Evolutionary conservation across 768 basidiomycete species (phyloP).

Genomic region (Clitopilus hobsonii): DNA sequence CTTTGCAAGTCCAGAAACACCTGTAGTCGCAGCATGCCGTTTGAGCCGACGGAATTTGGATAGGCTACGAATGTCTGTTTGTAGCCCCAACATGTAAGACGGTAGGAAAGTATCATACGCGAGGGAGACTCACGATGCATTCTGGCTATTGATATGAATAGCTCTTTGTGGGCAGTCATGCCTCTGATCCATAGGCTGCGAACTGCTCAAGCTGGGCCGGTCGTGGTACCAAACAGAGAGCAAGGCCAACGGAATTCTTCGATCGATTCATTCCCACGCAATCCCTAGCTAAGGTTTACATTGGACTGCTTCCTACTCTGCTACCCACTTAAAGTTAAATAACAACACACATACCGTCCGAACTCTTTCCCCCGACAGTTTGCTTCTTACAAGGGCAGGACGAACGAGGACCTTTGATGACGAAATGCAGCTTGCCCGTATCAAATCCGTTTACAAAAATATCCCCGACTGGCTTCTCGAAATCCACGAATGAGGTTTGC

Average conservation of each 20-base stretch:
- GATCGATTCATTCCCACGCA: too few relatives aligned
- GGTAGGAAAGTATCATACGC: neutral
- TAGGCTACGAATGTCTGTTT: slow-evolving; percentile 32
- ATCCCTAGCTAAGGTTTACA: too few relatives aligned
- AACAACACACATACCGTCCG: too few relatives aligned
- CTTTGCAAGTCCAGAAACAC: slow-evolving; percentile 38
- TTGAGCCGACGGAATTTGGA: slow-evolving; percentile 38
- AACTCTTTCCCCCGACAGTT: too few relatives aligned
- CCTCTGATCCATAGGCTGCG: neutral
- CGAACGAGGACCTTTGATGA: neutral
- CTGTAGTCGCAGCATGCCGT: slow-evolving; percentile 28
- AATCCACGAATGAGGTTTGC: neutral
- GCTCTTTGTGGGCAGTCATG: neutral
- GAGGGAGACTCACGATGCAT: slow-evolving; percentile 35
- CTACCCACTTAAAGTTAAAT: too few relatives aligned
- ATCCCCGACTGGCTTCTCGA: neutral
- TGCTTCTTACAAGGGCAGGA: neutral
- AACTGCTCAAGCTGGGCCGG: neutral
- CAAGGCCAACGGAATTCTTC: neutral
- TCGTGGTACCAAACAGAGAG: neutral
- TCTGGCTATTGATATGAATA: slow-evolving; percentile 31
- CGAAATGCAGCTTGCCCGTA: neutral
- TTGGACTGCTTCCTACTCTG: too few relatives aligned
- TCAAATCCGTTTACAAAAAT: neutral
- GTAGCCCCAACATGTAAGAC: neutral